phyloP scores from a whole-genome alignment of 371 early-diverging fungal genomes.

The Rhizopus microsporus region DNA sequence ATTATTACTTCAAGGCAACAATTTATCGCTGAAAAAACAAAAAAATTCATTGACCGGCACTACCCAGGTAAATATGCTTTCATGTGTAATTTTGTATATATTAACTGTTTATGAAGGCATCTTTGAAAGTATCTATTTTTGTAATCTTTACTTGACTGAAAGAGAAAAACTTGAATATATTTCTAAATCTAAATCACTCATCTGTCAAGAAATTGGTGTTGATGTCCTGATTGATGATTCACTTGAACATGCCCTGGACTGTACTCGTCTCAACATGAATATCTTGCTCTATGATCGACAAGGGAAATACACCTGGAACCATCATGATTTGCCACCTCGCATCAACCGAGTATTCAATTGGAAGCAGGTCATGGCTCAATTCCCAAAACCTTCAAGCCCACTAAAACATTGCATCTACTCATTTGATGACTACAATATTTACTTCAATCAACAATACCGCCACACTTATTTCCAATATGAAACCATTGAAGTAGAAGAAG shows the following conservation, averaged over 20 bases:
- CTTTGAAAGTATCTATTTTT: constrained; percentile 57
- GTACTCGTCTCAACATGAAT: constrained; percentile 41
- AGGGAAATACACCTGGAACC: constrained; percentile 51
- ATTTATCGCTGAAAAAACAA: constrained; percentile 53
- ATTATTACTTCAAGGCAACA: constrained; percentile 56
- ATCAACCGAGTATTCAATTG: constrained; percentile 49
- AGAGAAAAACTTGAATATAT: constrained; percentile 44
- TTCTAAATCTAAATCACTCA: constrained; percentile 52
- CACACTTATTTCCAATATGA: constrained; percentile 17
- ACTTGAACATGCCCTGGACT: constrained; percentile 47
- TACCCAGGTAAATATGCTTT: constrained; percentile 35
- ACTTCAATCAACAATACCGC: neutral
- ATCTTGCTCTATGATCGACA: constrained; percentile 48
- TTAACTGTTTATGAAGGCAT: constrained; percentile 28
- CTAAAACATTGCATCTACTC: constrained; percentile 37
- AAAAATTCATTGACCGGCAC: constrained; percentile 52
- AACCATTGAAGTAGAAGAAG: constrained; percentile 33
- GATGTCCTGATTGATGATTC: constrained; percentile 55
- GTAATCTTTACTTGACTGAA: constrained; percentile 47
- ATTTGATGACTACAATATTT: constrained; percentile 3
- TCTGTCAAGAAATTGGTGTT: constrained; percentile 55
- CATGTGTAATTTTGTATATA: neutral
- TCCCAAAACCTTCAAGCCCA: constrained; percentile 54
- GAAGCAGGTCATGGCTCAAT: constrained; percentile 50
- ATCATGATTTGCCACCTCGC: constrained; percentile 36